Evolutionary conservation across 2,329 filamentous ascomycete species (phyloP), one percentile per base, ranked within the genome.

Genomic region (Aspergillus uvarum): DNA sequence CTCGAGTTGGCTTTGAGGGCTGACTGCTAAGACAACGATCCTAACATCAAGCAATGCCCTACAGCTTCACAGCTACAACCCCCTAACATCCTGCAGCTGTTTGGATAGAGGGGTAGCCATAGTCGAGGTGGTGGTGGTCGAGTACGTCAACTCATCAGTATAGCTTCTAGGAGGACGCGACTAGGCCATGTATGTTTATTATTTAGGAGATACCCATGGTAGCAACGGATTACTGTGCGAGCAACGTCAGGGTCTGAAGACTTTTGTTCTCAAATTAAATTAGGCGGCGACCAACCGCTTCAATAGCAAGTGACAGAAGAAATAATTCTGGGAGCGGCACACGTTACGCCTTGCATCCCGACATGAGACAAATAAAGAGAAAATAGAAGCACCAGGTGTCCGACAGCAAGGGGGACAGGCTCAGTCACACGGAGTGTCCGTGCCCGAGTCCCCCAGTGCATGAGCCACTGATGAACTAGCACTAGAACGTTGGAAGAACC

Each of bases 161-260:
- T 26, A 35, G 49, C 16, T 29, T 26, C 29, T 52, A 49, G 32
- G 44, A 26, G 54, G 38, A 19, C 31, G 47, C 53, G 31, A 52
- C 56, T 56, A 44, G 38, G 60, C 52, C 47, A 54, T 59, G 58
- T 59, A 58, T 59, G 60, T 70, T 61, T 68, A 58, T 53, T 63
- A 61, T 54, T 62, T 65, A 65, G 59, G 59, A 68, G 65, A 70
- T 70, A 70, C 68, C 68, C 68, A 68, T 68, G 57, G 59, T 62
- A 63, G 59, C 58, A 61, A 56, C 47, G 52, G 58, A 61, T 48
- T 63, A 63, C 60, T 56, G 58, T 56, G 48, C 47, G 53, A 53
- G 31, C 51, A 42, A 57, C 50, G 47, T 50, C 44, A 51, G 35
- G 53, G 53, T 35, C 53, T 31, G 53, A 26, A 47, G 32, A 44